Base-by-base conservation (phyloP, 2,329 filamentous ascomycete genomes). In the Xylaria multiplex region DNA sequence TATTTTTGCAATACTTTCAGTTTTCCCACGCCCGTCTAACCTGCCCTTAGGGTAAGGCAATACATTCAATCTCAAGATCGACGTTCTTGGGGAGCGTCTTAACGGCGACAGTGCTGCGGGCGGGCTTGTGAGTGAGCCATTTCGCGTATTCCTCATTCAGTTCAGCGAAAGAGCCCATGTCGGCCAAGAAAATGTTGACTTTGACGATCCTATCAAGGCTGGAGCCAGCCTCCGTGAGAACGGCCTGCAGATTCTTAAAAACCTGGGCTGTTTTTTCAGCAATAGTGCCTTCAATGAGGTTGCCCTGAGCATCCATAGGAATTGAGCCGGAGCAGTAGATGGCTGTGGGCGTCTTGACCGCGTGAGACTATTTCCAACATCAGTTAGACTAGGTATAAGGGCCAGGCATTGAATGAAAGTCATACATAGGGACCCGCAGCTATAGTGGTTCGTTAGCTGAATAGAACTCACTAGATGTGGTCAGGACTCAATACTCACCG, bases 91-190 rank as follows among this genome's bases (percentile, higher is more conserved):
- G 93, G 70, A 97, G 86, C 73, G 92, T 89, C 85, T 96, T 94
- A 70, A 96, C 94, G 5, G 93, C 93, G 60, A 97, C 93, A 77
- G 93, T 97, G 81, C 90, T 93, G 72, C 93, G 87, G n/a, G 92
- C 91, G 22, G 93, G 93, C 86, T 93, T 94, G 82, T 93, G 90
- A 66, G 85, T 81, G 80, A 95, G 94, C 85, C 90, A 93, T 81
- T 93, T 90, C 79, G 90, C 90, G 79, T 96, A 97, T 76, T 92
- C 91, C 71, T 85, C 85, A 81, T 97, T 97, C 91, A 97, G 93
- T 78, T 89, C 88, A 56, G 86, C 89, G 77, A 98, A 98, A 81
- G 96, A 86, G 69, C 85, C 87, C 95, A 98, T 98, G 80, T 96
- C 91, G 57, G 91, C 90, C 68, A 98, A 83, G 86, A 97, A 98